Conservation (phyloP, 768 basidiomycete species). For the Pulveroboletus sp. region DNA sequence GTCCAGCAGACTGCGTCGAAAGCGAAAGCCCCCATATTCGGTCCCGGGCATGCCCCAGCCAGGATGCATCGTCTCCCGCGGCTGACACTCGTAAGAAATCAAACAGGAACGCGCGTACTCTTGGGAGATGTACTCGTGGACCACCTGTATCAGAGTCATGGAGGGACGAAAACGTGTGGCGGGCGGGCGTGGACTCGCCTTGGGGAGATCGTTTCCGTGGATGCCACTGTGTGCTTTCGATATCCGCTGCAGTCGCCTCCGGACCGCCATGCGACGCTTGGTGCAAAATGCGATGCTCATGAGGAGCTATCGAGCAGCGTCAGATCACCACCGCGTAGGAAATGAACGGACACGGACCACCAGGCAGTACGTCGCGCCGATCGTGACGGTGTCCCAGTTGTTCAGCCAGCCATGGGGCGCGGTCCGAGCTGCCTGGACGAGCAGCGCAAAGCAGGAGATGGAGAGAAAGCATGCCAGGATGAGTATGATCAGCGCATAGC, state of each 20-base stretch:
- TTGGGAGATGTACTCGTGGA: constrained; percentile 63
- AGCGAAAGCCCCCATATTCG: constrained; percentile 55
- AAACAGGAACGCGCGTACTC: constrained; percentile 76
- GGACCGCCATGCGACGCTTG: constrained; percentile 66
- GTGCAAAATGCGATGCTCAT: constrained; percentile 58
- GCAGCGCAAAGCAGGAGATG: constrained; percentile 59
- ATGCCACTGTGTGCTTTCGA: constrained; percentile 57
- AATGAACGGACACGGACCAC: constrained; percentile 48
- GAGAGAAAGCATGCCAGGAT: constrained; percentile 50
- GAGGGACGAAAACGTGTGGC: background rate
- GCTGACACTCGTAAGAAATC: constrained; percentile 66
- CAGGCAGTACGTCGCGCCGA: constrained; percentile 66
- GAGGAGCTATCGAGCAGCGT: constrained; percentile 40
- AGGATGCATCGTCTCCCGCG: constrained; percentile 59
- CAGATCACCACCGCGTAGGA: background rate
- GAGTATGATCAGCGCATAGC: constrained; percentile 52
- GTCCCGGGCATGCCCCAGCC: constrained; percentile 77
- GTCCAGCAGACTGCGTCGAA: constrained; percentile 65
- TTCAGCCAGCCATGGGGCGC: constrained; percentile 52
- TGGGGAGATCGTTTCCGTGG: constrained; percentile 53
- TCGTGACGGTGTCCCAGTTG: constrained; percentile 66
- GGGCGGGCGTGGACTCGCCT: constrained; percentile 36
- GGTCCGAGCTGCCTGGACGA: constrained; percentile 71
- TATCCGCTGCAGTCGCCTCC: constrained; percentile 60
- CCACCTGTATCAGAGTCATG: constrained; percentile 39